Conservation (phyloP, 331 rosid genomes). For the Pyrus hybrid region DNA sequence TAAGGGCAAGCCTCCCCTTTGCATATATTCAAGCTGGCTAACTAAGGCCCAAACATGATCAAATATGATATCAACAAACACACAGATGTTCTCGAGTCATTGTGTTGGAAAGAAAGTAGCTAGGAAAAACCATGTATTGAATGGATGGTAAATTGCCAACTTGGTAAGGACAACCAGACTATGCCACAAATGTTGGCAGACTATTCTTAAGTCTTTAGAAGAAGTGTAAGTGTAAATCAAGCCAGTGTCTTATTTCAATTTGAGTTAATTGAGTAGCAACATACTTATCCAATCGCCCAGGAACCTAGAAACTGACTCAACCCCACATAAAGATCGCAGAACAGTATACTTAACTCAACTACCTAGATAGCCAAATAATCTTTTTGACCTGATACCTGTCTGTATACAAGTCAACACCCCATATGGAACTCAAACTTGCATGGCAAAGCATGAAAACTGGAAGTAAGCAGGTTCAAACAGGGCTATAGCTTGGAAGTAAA, state of each 20-base stretch:
- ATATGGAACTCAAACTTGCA: background rate
- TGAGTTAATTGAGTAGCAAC: background rate
- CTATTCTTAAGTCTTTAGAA: background rate
- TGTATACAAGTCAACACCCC: background rate
- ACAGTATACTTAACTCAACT: background rate
- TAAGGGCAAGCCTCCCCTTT: background rate
- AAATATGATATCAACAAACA: background rate
- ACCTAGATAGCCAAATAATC: background rate
- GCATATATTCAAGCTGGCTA: background rate
- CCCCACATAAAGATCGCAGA: background rate
- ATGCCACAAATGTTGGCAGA: background rate
- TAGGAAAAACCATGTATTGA: background rate
- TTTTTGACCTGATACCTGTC: background rate
- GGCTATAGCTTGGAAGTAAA: background rate
- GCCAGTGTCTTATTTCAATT: background rate
- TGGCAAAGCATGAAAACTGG: background rate
- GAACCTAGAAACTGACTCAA: background rate
- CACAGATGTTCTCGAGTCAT: background rate
- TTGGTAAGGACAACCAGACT: background rate
- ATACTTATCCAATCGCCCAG: background rate
- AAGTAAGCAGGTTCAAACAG: background rate
- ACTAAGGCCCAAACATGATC: background rate
- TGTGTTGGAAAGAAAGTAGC: background rate
- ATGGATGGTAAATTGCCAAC: background rate
- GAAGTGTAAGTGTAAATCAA: background rate